phyloP scores from a whole-genome alignment of 108 stramenopile species.

The Hondaea fermentalgiana region DNA sequence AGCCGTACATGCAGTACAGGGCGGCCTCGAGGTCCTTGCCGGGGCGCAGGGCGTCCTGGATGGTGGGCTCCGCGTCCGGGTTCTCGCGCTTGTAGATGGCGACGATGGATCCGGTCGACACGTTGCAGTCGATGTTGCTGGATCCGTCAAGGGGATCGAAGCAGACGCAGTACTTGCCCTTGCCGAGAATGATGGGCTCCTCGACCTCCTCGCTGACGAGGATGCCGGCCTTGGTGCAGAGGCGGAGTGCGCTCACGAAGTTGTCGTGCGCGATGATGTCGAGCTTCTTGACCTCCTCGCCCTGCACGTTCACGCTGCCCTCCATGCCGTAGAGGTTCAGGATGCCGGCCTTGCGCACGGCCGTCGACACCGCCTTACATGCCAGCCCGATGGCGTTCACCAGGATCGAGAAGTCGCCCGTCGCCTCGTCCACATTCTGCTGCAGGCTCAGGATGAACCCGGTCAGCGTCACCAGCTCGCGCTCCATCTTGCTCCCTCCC shows the following conservation, averaged over 20 bases:
- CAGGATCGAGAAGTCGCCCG: conserved; percentile 23
- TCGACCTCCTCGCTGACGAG: conserved; percentile 96
- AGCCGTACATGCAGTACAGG: conserved; percentile 91
- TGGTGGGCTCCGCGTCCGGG: conserved; percentile 59
- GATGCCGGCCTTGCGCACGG: conserved; percentile 57
- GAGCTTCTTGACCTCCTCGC: conserved; percentile 99
- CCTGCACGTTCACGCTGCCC: conserved; percentile 89
- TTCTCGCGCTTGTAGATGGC: conserved; percentile 76
- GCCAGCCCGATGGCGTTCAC: conserved; percentile 56
- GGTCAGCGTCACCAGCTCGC: conserved; percentile 16
- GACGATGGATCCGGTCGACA: conserved; percentile 96
- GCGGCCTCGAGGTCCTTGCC: conserved; percentile 84
- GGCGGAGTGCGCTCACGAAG: conserved; percentile 89
- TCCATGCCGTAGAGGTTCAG: conserved; percentile 75
- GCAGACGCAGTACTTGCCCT: conserved; percentile 89
- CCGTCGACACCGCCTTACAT: conserved; percentile 86
- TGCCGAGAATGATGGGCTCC: conserved; percentile 86
- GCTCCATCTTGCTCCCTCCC: not conserved
- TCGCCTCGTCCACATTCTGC: not conserved
- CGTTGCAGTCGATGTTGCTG: conserved; percentile 98
- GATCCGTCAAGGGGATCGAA: conserved; percentile 98
- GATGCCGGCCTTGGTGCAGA: conserved; percentile 79
- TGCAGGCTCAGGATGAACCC: conserved; percentile 21
- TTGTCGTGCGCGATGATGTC: conserved; percentile 96
- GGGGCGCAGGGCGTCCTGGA: conserved; percentile 76